Percentiles rank a stretch among this genome's conserved stretches.
phyloP scores from a whole-genome alignment of 352 stramenopile genomes.

The Phytophthora sp. region DNA sequence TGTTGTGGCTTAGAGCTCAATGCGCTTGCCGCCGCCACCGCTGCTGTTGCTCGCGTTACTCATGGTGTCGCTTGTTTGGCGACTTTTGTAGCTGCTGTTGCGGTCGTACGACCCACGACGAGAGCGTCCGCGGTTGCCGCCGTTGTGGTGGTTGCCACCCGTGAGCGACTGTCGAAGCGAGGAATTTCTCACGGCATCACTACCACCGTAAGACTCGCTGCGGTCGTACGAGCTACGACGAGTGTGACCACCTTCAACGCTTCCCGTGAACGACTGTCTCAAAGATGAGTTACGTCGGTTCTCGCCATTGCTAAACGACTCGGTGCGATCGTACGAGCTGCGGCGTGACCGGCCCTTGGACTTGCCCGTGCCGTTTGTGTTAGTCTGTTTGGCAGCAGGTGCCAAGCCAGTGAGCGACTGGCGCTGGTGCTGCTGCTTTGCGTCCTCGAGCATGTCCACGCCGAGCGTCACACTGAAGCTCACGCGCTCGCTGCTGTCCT shows the following conservation, averaged over 20 bases:
- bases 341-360: slow-evolving; percentile 50
- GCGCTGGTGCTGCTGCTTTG: slow-evolving; percentile 67
- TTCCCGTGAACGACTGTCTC: slow-evolving; percentile 45
- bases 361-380: slow-evolving; percentile 37
- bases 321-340: slow-evolving; percentile 58
- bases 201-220: slow-evolving; percentile 38
- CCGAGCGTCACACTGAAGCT: slow-evolving; percentile 87
- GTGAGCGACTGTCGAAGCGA: slow-evolving; percentile 50
- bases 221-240: slow-evolving; percentile 65
- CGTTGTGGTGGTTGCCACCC: slow-evolving; percentile 43
- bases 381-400: slow-evolving; percentile 35
- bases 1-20: slow-evolving; percentile 62
- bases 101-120: slow-evolving; percentile 73
- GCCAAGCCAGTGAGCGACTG: slow-evolving; percentile 48
- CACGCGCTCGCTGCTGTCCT: slow-evolving; percentile 66
- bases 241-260: slow-evolving; percentile 32
- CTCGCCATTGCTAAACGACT: slow-evolving; percentile 45
- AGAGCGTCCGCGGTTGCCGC: slow-evolving; percentile 48
- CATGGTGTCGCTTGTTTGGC: slow-evolving; percentile 51
- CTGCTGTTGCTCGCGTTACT: slow-evolving; percentile 62
- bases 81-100: slow-evolving; percentile 47
- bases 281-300: slow-evolving; percentile 41
- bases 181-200: slow-evolving; percentile 36
- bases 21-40: slow-evolving; percentile 64
- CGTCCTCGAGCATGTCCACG: slow-evolving; percentile 68